Evolutionary conservation across 2,329 filamentous ascomycete genomes (phyloP).

Genomic region (Epichloe glyceriae): DNA sequence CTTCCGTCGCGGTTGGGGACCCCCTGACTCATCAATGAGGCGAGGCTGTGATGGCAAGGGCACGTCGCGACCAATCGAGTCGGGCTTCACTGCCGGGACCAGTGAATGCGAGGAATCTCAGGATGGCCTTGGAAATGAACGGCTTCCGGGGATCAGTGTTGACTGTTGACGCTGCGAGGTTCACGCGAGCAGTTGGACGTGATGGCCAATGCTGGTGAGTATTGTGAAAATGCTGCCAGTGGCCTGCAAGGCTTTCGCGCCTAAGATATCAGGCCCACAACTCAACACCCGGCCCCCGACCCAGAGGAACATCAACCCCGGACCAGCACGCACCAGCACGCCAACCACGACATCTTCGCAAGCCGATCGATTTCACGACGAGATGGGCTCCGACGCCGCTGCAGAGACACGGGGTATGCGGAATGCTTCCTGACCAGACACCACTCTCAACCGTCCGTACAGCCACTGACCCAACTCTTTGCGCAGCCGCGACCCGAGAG

Average conservation of each 20-base stretch:
- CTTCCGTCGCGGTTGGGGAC: neutral
- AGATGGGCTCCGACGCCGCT: constrained; percentile 25
- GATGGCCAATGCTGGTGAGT: neutral
- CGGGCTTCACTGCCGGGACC: neutral
- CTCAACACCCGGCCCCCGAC: constrained; percentile 14
- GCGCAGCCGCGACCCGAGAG: constrained; percentile 63
- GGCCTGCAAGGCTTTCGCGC: constrained; percentile 6
- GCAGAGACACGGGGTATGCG: constrained; percentile 27
- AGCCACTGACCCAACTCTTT: neutral
- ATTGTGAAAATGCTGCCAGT: neutral
- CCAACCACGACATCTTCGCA: constrained; percentile 15
- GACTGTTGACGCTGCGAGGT: neutral
- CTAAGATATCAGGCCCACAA: constrained; percentile 14
- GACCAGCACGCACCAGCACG: constrained; percentile 8
- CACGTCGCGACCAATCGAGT: neutral
- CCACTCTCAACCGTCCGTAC: neutral
- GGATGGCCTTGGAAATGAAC: no score
- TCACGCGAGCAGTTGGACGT: neutral
- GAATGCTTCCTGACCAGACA: neutral
- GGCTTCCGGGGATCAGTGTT: neutral
- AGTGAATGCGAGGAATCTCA: neutral
- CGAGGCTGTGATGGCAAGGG: neutral
- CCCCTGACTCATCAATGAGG: neutral
- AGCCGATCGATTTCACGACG: constrained; percentile 20
- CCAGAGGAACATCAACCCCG: constrained; percentile 15